Evolutionary conservation across 2,329 filamentous ascomycete genomes (phyloP), one percentile per base, ranked within the genome.

Genomic region (Rosellinia necatrix): DNA sequence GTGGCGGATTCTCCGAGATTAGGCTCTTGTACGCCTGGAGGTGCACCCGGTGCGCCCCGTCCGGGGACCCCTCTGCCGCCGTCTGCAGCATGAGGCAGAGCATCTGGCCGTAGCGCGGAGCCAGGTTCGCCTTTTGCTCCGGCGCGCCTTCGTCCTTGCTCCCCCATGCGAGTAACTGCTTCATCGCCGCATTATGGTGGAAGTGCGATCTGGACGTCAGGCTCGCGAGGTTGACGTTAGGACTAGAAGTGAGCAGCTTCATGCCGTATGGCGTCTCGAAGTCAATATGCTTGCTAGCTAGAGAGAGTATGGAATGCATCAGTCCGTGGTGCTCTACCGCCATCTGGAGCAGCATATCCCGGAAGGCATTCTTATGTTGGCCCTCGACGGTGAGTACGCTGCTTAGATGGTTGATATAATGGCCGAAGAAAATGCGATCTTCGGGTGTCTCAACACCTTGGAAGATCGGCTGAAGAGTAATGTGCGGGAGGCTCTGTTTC

Each of bases 251-350:
- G 5, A 87, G 71, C 4, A 86, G 67, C 42, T 81, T 82, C 53
- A 70, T 63, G 9, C 82, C 83, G 50, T 85, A 84, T 0, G 82
- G 78, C 0, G 82, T 81, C 4, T 80, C 77, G 58, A 80, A 80
- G 70, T 87, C 82, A 51, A 87, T 81, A 66, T 96, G 91, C 58
- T 87, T 91, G 64, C 90, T 90, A 32, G 91, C 90, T 7, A 96
- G 79, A 40, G 90, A 91, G 49, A 96, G 81, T 46, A 96, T 85
- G 9, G 91, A 94, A 71, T 96, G 92, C 91, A 96, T 96, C 49
- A 96, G 78, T 10, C 91, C 91, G 59, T 86, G 81, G 69, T 96
- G 88, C 58, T 87, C 81, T 37, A 90, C 85, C 2, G 92, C 91
- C 76, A 96, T 89, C 1, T 90, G 90, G 2, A 96, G 78, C 30